phyloP scores from a whole-genome alignment of 805 yeast genomes.

The Kuraishia capsulata region DNA sequence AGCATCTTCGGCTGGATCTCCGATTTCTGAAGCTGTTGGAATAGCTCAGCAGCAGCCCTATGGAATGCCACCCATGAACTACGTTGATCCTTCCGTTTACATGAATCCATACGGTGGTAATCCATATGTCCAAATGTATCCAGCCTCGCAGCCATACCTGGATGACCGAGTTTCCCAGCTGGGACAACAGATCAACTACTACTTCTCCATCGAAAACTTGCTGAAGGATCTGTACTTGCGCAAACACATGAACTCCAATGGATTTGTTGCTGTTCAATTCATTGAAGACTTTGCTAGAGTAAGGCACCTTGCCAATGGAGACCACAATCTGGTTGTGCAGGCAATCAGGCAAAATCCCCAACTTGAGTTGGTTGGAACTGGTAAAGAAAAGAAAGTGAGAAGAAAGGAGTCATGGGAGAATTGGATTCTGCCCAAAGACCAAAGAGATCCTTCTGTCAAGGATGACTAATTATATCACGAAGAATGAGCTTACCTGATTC shows the following conservation, averaged over 20 bases:
- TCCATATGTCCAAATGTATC: constrained; percentile 2
- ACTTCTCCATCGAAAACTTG: constrained; percentile 82
- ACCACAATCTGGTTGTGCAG: constrained; percentile 39
- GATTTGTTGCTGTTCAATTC: constrained; percentile 56
- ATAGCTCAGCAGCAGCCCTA: neutral
- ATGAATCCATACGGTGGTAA: constrained; percentile 1
- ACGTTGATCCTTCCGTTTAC: constrained; percentile 2
- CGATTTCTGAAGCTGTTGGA: neutral
- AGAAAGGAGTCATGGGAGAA: constrained; percentile 46
- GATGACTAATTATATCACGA: neutral
- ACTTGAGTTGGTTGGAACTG: constrained; percentile 26
- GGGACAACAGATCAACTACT: constrained; percentile 70
- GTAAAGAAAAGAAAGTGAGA: constrained; percentile 49
- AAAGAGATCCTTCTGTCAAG: constrained; percentile 26
- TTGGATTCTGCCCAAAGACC: constrained; percentile 59
- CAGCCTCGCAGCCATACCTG: constrained; percentile 8
- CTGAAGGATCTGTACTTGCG: constrained; percentile 77
- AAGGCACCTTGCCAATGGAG: constrained; percentile 52
- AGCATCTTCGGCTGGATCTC: neutral
- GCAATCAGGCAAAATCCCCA: constrained; percentile 46
- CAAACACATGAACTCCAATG: constrained; percentile 68
- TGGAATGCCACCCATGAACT: constrained; percentile 1
- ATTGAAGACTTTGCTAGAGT: constrained; percentile 72
- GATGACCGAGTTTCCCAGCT: constrained; percentile 17
- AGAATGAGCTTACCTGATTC: too few species aligned